Conservation (phyloP, 2,329 filamentous ascomycete genomes). For the Penicillium sp. region DNA sequence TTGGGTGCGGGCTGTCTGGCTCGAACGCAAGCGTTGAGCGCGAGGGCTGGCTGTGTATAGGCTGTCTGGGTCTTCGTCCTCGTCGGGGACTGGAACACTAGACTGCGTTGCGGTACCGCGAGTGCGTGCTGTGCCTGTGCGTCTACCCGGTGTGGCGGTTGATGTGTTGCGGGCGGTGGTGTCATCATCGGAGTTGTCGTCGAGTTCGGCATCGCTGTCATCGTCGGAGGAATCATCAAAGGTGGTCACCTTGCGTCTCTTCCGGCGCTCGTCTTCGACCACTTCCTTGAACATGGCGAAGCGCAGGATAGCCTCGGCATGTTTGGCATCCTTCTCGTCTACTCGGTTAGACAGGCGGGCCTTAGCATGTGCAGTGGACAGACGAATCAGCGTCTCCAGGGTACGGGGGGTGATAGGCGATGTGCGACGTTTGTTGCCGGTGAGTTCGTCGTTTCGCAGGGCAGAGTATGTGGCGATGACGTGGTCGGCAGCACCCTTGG, state of each 20-base stretch:
- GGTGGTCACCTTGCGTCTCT: constrained; percentile 74
- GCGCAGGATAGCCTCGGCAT: constrained; percentile 83
- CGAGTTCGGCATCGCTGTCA: constrained; percentile 41
- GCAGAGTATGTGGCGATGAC: constrained; percentile 90
- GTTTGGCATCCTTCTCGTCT: constrained; percentile 81
- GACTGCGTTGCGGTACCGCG: constrained; percentile 37
- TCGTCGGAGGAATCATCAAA: constrained; percentile 61
- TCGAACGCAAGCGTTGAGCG: constrained; percentile 39
- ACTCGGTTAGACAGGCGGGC: constrained; percentile 82
- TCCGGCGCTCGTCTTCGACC: constrained; percentile 71
- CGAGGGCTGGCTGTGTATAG: constrained; percentile 54
- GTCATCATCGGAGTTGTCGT: constrained; percentile 30
- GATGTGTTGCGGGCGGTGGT: constrained; percentile 23
- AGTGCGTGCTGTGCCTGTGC: constrained; percentile 31
- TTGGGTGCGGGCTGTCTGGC: constrained; percentile 40
- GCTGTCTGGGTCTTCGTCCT: constrained; percentile 50
- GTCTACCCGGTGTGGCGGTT: constrained; percentile 32
- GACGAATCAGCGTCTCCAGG: constrained; percentile 94
- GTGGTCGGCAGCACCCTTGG: constrained; percentile 85
- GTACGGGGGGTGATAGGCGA: constrained; percentile 96
- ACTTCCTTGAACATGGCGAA: constrained; percentile 98
- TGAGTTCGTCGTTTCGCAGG: constrained; percentile 91
- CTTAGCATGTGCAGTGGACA: constrained; percentile 94
- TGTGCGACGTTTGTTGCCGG: constrained; percentile 88
- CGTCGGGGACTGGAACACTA: constrained; percentile 49